Evolutionary conservation across 306 rosid genomes (phyloP), one percentile per base, ranked within the genome.

Genomic region (Delonix regia): DNA sequence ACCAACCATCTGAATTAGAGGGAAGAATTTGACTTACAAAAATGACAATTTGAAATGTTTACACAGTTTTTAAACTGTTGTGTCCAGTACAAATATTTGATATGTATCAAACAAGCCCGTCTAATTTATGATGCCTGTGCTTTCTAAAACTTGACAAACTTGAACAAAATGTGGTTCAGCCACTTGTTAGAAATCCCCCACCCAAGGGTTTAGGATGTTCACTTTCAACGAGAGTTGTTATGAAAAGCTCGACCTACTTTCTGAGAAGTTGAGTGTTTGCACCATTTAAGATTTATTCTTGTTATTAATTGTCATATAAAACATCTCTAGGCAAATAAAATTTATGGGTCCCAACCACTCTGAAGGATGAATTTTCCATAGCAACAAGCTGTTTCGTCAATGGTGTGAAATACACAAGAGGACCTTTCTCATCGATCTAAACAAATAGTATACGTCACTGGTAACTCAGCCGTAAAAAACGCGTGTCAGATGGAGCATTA

Each of bases 1-100:
- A 42, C 64, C 48, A 34, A 71, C n/a, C 52, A 69, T 60, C 56
- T 60, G 51, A 62, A 47, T 41, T 69, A 7, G 49, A 51, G 42
- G 47, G 14, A 16, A 48, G 70, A 11, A 24, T 56, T 56, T 22
- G 34, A 56, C 12, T 24, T 6, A 12, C 3, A 56, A 4, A 56
- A 10, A 25, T 12, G 64, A 25, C 64, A 57, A 24, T 12, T 25
- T 25, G 8, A 57, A 1, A 18, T 25, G 64, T 57, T 36, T 12
- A 16, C 12, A 9, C 14, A 22, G 22, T n/a, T n/a, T n/a, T n/a
- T 22, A 0, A 2, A 53, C 8, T 0, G 11, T 56, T 0, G 9
- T 19, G 62, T 56, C 62, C 24, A 12, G 8, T 21, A 55, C 61
- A 55, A 22, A 9, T 30, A 4, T 30, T 30, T 4, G 2, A 1